Evolutionary conservation across 192 early-diverging fungal species (phyloP).

Genomic region (Coemansia sp.): DNA sequence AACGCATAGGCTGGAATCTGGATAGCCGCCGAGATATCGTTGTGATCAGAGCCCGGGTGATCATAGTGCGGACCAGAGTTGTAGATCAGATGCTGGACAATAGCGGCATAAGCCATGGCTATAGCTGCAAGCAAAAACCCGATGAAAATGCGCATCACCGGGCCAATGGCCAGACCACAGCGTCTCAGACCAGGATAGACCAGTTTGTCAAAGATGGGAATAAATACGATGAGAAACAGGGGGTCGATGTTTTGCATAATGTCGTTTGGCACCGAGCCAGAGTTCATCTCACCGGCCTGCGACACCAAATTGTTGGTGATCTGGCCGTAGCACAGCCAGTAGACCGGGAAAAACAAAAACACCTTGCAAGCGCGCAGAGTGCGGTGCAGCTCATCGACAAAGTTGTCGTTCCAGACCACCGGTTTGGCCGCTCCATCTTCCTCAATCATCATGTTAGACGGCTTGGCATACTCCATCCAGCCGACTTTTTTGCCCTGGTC

Average conservation of each 20-base stretch:
- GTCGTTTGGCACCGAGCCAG: conserved; percentile 59
- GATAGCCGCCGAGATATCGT: conserved; percentile 57
- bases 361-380: conserved; percentile 64
- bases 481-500: conserved; percentile 19
- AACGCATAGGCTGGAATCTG: conserved; percentile 61
- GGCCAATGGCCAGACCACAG: conserved; percentile 52
- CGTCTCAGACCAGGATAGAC: conserved; percentile 60
- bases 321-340: conserved; percentile 71
- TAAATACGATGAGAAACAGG: conserved; percentile 56
- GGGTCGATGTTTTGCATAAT: conserved; percentile 65
- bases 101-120: conserved; percentile 62
- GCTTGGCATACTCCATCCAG: conserved; percentile 65
- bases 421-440: conserved; percentile 50
- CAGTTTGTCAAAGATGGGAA: conserved; percentile 60
- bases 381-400: conserved; percentile 66
- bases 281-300: conserved; percentile 63
- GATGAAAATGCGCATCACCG: conserved; percentile 59
- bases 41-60: conserved; percentile 46
- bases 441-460: conserved; percentile 33
- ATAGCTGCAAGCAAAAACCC: conserved; percentile 58
- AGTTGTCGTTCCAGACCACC: conserved; percentile 67
- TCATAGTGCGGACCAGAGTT: conserved; percentile 50
- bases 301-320: conserved; percentile 67
- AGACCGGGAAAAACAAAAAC: conserved; percentile 70
- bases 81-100: conserved; percentile 62